Evolutionary conservation across 495 filamentous ascomycete genomes (phyloP), one percentile per base, ranked within the genome.

Genomic region (Lasiosphaeria miniovina): DNA sequence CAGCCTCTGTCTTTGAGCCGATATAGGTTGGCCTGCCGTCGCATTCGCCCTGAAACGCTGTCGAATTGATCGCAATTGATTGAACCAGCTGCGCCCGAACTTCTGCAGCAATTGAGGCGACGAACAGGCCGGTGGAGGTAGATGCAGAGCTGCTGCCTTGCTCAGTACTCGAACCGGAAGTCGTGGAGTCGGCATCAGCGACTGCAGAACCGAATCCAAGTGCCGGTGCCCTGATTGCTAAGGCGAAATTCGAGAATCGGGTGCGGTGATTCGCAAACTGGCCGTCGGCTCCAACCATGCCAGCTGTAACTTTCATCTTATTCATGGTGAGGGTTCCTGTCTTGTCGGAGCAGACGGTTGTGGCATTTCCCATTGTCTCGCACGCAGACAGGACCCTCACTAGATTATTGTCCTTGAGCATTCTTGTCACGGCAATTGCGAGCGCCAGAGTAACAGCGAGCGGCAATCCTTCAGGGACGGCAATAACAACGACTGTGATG

Each of bases 311-410:
- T 36, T 79, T 85, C 88, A 91, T 91, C 64, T 83, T 84, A 62
- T 91, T 91, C 63, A 86, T 84, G 0, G 88, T 90, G 38, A 94
- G 76, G 4, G 90, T 94, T 54, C 90, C 90, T 0, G 90, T 94
- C 69, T 94, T 94, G 71, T 94, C 90, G 4, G 88, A 91, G 66
- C 90, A 93, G 36, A 94, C 84, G 0, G 87, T 88, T 3, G 90
- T 93, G 6, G 90, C 90, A 69, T 93, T 92, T 4, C 90, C 89
- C 90, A 93, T 93, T 2, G 88, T 92, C 69, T 94, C 90, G 69
- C 90, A 94, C 33, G 90, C 88, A 31, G 84, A 81, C 24, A 93
- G 73, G 32, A 88, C 77, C 48, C 89, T 87, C 14, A 94, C 90
- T 52, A 93, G 74, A 64, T 92, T 93, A 67, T 91, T 88, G 63